Evolutionary conservation across 768 basidiomycete genomes (phyloP).

Genomic region (Amanita jacksonii): DNA sequence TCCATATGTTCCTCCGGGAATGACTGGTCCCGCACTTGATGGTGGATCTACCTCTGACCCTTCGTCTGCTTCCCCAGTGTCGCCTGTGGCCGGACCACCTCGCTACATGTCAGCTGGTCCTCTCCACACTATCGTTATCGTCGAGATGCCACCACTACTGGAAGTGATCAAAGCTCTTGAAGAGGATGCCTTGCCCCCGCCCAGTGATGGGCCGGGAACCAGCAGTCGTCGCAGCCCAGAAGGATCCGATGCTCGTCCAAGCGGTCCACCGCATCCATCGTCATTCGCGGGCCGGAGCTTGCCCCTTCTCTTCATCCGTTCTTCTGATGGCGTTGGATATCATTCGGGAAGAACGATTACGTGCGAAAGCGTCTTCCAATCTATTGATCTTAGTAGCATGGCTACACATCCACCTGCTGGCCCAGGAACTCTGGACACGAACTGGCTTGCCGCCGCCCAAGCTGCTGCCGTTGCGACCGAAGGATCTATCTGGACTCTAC

Average conservation of each 20-base stretch:
- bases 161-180: slow-evolving; percentile 76
- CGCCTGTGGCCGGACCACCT: slow-evolving; percentile 23
- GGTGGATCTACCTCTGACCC: slow-evolving; percentile 21
- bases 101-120: slow-evolving; percentile 46
- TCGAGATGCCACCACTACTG: slow-evolving; percentile 70
- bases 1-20: slow-evolving; percentile 39
- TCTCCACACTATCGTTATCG: slow-evolving; percentile 73
- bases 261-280: slow-evolving; percentile 24
- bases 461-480: slow-evolving; percentile 53
- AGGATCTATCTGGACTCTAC: slow-evolving; percentile 67
- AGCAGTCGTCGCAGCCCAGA: slow-evolving; percentile 25
- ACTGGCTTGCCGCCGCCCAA: slow-evolving; percentile 70
- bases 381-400: slow-evolving; percentile 51
- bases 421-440: slow-evolving; percentile 42
- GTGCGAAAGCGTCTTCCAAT: slow-evolving; percentile 72
- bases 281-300: slow-evolving; percentile 62
- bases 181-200: slow-evolving; percentile 49
- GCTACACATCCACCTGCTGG: slow-evolving; percentile 36
- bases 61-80: slow-evolving; percentile 19
- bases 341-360: slow-evolving; percentile 80
- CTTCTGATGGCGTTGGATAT: slow-evolving; percentile 80
- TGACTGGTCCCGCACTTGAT: slow-evolving; percentile 27
- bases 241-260: slow-evolving; percentile 17
- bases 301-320: slow-evolving; percentile 73
- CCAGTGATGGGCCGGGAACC: slow-evolving; percentile 27